These are phyloP conservation scores for Boletellus ananiceps DNA, from an alignment of 768 basidiomycete genomes.

Conservation along the genomic window DNA sequence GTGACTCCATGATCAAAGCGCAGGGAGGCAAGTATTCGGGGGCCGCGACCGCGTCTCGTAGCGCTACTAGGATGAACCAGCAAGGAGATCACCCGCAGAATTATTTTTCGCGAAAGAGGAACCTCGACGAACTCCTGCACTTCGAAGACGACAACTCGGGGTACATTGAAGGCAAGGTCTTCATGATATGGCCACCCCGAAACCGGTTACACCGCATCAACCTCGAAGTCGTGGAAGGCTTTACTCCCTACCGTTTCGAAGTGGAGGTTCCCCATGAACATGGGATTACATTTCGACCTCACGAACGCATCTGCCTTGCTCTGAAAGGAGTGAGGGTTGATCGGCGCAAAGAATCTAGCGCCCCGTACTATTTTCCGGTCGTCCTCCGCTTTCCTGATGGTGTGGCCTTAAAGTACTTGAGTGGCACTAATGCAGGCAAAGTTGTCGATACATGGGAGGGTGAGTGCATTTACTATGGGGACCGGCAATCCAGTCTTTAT, in stretches of 20 bases:
- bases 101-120: constrained; percentile 27
- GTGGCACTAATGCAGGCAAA: constrained; percentile 23
- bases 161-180: constrained; percentile 39
- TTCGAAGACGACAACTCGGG: constrained; percentile 31
- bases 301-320: constrained; percentile 43
- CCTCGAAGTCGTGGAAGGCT: constrained; percentile 20
- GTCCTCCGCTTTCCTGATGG: constrained; percentile 41
- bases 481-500: background rate
- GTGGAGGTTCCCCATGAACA: constrained; percentile 34
- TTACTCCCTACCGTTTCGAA: constrained; percentile 31
- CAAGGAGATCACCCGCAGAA: constrained; percentile 2
- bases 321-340: constrained; percentile 41
- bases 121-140: constrained; percentile 31
- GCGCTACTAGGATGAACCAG: constrained; percentile 5
- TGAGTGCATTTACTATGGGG: constrained; percentile 17
- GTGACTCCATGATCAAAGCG: constrained; percentile 12
- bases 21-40: constrained; percentile 6
- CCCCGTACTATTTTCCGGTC: constrained; percentile 36
- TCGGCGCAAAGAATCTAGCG: constrained; percentile 23
- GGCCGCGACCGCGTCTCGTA: background rate
- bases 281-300: constrained; percentile 37
- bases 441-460: constrained; percentile 41
- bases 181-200: constrained; percentile 42
- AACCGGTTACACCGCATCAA: constrained; percentile 29
- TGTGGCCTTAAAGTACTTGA: constrained; percentile 37